Percentiles rank a stretch among this genome's conserved stretches.
phyloP scores from a whole-genome alignment of 2,329 filamentous ascomycete species.

The Neofusicoccum ribis region DNA sequence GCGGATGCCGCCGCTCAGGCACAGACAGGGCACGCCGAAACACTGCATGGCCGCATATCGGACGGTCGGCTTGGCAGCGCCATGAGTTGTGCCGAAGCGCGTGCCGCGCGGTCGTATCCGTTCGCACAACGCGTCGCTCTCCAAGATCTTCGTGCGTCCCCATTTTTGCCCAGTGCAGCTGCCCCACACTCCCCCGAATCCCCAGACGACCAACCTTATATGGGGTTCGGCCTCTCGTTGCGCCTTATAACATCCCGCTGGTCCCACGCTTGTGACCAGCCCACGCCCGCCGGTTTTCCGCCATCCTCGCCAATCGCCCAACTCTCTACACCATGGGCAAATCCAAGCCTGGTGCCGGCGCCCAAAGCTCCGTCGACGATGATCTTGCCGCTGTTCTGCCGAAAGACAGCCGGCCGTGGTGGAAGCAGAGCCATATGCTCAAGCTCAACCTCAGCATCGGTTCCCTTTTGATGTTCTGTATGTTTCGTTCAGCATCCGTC shows the following conservation, averaged over 20 bases:
- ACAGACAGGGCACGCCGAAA: not conserved
- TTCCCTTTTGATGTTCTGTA: conserved; percentile 7
- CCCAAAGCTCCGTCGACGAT: not conserved
- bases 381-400: conserved; percentile 6
- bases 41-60: not conserved
- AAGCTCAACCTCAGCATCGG: conserved; percentile 9
- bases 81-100: not conserved
- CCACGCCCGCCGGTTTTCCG: not conserved
- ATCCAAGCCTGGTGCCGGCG: not conserved
- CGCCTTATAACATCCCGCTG: not conserved
- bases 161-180: not conserved
- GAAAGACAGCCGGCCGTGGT: not conserved
- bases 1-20: not conserved
- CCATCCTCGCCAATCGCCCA: too few species aligned
- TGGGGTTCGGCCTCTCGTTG: not conserved
- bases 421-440: conserved; percentile 4
- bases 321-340: not conserved
- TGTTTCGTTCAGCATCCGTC: not conserved
- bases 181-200: not conserved
- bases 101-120: not conserved
- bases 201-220: not conserved
- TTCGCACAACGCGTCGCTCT: conserved; percentile 5
- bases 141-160: conserved; percentile 5
- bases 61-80: not conserved
- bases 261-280: not conserved